Conservation (phyloP, 495 filamentous ascomycete species). For the Podospora pseudopauciseta region DNA sequence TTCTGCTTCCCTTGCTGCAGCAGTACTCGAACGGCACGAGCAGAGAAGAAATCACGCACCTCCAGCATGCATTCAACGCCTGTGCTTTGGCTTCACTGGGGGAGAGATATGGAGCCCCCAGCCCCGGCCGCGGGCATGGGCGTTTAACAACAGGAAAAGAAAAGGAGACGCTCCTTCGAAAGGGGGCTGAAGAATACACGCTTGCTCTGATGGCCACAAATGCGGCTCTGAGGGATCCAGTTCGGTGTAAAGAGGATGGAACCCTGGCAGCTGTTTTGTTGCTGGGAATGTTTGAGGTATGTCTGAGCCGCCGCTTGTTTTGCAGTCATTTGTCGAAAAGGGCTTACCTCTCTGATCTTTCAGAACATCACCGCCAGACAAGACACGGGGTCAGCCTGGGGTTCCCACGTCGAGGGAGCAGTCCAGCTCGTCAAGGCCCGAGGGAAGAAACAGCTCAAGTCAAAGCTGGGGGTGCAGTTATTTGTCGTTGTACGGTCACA, state of each 20-base stretch:
- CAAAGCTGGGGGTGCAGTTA: conserved; percentile 43
- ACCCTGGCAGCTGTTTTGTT: conserved; percentile 61
- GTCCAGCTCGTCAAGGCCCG: conserved; percentile 51
- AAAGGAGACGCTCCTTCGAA: conserved; percentile 30
- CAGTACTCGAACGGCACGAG: neutral
- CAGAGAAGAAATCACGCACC: conserved; percentile 35
- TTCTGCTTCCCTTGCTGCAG: conserved; percentile 52
- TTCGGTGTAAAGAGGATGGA: conserved; percentile 43
- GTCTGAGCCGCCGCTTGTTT: neutral
- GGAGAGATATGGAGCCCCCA: neutral
- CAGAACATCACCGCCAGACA: conserved; percentile 48
- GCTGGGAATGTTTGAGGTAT: conserved; percentile 62
- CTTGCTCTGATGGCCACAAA: conserved; percentile 54
- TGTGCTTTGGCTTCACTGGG: conserved; percentile 55
- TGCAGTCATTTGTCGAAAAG: neutral
- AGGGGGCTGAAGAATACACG: conserved; percentile 42
- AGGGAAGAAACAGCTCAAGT: conserved; percentile 49
- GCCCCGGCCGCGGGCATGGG: neutral
- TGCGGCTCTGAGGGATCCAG: conserved; percentile 48
- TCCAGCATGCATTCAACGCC: conserved; percentile 58
- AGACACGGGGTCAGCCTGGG: conserved; percentile 48
- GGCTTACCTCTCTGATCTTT: conserved; percentile 30
- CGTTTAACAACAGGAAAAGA: neutral
- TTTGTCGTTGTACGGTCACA: conserved; percentile 52
- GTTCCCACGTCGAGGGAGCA: conserved; percentile 53